Percentiles rank a stretch among this genome's conserved stretches.
Evolutionary conservation across 106 monocot genomes (phyloP).

Genomic region (Dioscorea alata): DNA sequence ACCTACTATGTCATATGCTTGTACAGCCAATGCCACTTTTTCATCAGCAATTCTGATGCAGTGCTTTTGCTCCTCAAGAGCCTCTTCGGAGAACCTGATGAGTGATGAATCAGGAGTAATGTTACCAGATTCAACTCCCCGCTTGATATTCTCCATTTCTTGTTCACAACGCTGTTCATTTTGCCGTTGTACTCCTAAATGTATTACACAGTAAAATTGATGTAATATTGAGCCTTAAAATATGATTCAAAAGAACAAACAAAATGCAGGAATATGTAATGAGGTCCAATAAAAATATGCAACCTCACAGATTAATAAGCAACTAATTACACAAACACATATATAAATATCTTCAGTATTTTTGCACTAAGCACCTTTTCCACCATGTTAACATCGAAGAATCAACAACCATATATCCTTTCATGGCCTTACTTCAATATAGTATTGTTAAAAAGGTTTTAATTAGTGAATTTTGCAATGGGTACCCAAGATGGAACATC

Average conservation of each 20-base stretch:
- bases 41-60: conserved; percentile 89
- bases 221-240: neutral
- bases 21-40: conserved; percentile 78
- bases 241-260: neutral
- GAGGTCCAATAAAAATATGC: neutral
- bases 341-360: neutral
- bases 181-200: conserved; percentile 56
- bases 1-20: conserved; percentile 89
- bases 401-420: no score
- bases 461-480: no score
- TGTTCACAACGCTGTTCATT: conserved; percentile 91
- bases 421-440: no score
- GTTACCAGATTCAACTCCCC: conserved; percentile 55
- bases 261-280: neutral
- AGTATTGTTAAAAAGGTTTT: no score
- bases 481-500: neutral
- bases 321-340: neutral
- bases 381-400: no score
- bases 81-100: conserved; percentile 87
- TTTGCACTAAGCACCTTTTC: neutral
- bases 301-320: neutral
- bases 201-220: conserved; percentile 1
- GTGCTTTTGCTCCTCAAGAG: conserved; percentile 88
- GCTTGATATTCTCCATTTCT: conserved; percentile 77
- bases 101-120: conserved; percentile 42